These are phyloP conservation scores for Pythium dissimile DNA, from an alignment of 352 stramenopile species.

Conservation along the genomic window DNA sequence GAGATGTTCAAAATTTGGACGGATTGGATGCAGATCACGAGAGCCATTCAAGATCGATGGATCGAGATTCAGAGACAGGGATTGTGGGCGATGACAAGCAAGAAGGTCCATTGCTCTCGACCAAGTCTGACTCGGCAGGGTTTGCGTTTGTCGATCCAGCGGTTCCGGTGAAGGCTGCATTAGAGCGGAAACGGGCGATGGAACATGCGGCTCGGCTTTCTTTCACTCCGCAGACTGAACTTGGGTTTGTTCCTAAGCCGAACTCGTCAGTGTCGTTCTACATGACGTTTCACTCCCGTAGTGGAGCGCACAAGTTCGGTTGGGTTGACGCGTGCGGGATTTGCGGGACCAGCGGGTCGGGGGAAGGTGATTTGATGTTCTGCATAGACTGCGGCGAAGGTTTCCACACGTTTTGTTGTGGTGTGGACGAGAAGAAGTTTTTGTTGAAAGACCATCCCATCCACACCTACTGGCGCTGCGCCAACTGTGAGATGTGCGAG, in stretches of 20 bases:
- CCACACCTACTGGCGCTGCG: slow-evolving; percentile 88
- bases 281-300: slow-evolving; percentile 67
- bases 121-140: background rate
- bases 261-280: slow-evolving; percentile 67
- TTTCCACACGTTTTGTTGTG: slow-evolving; percentile 93
- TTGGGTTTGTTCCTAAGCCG: slow-evolving; percentile 47
- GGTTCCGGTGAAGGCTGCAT: slow-evolving; percentile 17
- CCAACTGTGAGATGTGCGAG: slow-evolving; percentile 96
- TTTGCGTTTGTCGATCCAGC: background rate
- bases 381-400: slow-evolving; percentile 96
- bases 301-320: slow-evolving; percentile 76
- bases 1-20: no score
- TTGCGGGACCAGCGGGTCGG: slow-evolving; percentile 85
- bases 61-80: background rate
- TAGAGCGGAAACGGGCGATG: slow-evolving; percentile 6
- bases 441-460: slow-evolving; percentile 45
- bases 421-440: slow-evolving; percentile 30
- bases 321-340: slow-evolving; percentile 93
- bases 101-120: background rate
- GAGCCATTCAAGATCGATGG: no score
- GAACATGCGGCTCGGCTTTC: background rate
- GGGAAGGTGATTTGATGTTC: slow-evolving; percentile 84
- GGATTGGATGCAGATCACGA: no score
- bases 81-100: background rate
- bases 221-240: slow-evolving; percentile 59